Base-by-base conservation (phyloP, 176 grass and related monocot species). In the Musa beccarii region DNA sequence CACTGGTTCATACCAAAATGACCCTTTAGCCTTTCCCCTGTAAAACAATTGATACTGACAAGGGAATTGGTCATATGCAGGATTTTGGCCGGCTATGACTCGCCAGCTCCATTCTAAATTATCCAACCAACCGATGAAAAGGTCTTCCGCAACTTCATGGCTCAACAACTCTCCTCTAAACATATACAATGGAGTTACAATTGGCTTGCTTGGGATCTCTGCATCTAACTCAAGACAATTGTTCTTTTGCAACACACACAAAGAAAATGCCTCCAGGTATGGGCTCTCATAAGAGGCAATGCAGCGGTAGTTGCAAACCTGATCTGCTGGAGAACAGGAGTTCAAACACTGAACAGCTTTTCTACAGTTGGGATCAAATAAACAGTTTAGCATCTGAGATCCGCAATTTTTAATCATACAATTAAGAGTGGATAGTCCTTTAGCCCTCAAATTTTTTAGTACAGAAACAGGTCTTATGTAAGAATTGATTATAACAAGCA, bases 181-280 rank as follows among this genome's bases (percentile, higher is more conserved):
- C 66, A 87, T 89, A 53, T 74, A 69, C 51, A 98, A 53, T 8
- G 88, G 90, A 70, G 56, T 29, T 65, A 93, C 82, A 73, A 28
- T 69, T 0, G 90, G 94, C 71, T 89, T 93, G 61, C 68, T 85
- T 10, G 94, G 88, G 78, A 93, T 93, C 55, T 85, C 88, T 23
- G 94, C 94, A 87, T 87, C 86, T 72, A 91, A 87, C 55, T 89
- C 88, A 62, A 98, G 89, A 59, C 90, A 98, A 79, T 98, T 98
- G 82, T 98, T 73, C 84, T 98, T 98, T 80, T 98, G 86, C 86
- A 98, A 84, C 74, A 98, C 94, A 87, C 94, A 98, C 0, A 98
- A 78, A 23, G 94, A 93, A 83, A 98, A 98, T 0, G 90, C 86
- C 78, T 98, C 94, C 20, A 98, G 80, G 78, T 86, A 74, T 0